phyloP scores from a whole-genome alignment of 371 early-diverging fungal species.

The Apophysomyces sp. region DNA sequence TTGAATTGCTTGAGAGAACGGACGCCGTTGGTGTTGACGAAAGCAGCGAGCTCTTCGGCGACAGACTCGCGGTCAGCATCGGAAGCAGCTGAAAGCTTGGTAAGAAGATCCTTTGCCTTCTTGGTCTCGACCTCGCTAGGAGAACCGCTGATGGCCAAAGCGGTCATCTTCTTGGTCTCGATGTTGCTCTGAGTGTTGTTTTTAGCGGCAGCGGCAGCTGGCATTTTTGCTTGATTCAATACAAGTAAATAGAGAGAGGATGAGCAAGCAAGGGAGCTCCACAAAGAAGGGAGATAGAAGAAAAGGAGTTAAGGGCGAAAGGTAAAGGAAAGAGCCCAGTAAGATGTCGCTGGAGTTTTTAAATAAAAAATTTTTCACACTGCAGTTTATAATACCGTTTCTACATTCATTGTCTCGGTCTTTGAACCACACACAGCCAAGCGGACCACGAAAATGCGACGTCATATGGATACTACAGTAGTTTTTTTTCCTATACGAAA shows the following conservation, averaged over 20 bases:
- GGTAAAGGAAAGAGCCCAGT: neutral
- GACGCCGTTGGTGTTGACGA: conserved; percentile 52
- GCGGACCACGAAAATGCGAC: neutral
- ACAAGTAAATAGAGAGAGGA: neutral
- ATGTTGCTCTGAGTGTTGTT: conserved; percentile 35
- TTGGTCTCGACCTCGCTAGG: conserved; percentile 34
- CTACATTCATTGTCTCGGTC: neutral
- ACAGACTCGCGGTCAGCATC: conserved; percentile 56
- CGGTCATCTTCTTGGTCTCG: conserved; percentile 38
- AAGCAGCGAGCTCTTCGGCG: conserved; percentile 54
- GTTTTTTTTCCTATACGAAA: too few relatives aligned
- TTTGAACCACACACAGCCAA: neutral
- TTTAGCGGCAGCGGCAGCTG: conserved; percentile 26
- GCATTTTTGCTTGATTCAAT: conserved; percentile 6
- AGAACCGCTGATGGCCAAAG: conserved; percentile 18
- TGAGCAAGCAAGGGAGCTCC: conserved; percentile 6
- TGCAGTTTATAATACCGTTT: neutral
- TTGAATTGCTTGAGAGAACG: conserved; percentile 54
- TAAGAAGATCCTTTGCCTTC: conserved; percentile 39
- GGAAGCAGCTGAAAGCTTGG: conserved; percentile 53
- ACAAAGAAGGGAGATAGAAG: conserved; percentile 3
- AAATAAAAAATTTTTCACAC: neutral
- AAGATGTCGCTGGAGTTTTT: neutral
- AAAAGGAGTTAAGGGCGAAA: conserved; percentile 1
- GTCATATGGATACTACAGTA: neutral